Percentiles rank a stretch among this genome's conserved stretches.
These are phyloP conservation scores for Colletotrichum scovillei DNA, from an alignment of 2,329 filamentous ascomycete species.

Conservation along the genomic window DNA sequence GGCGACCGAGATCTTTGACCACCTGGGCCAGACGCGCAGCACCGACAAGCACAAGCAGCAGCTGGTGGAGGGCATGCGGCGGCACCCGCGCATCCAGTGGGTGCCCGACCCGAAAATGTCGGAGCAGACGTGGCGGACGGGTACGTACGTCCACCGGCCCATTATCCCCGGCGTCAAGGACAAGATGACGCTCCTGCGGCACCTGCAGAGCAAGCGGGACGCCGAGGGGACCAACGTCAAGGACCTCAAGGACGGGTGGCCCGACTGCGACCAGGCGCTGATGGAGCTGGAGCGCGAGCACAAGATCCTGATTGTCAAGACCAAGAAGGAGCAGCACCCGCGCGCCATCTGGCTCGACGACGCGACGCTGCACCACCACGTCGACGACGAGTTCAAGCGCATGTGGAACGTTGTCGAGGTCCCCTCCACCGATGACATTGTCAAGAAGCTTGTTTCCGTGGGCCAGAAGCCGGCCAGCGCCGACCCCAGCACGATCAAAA, in stretches of 20 bases:
- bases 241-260: slow-evolving; percentile 97
- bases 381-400: slow-evolving; percentile 84
- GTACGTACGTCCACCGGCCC: slow-evolving; percentile 86
- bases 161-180: slow-evolving; percentile 83
- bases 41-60: slow-evolving; percentile 70
- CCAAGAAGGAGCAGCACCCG: slow-evolving; percentile 91
- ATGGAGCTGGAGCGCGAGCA: slow-evolving; percentile 81
- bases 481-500: slow-evolving; percentile 71
- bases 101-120: slow-evolving; percentile 68
- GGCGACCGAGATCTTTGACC: slow-evolving; percentile 82
- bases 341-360: slow-evolving; percentile 92
- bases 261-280: slow-evolving; percentile 82
- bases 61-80: slow-evolving; percentile 76
- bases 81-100: slow-evolving; percentile 70
- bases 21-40: slow-evolving; percentile 77
- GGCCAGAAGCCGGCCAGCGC: slow-evolving; percentile 88
- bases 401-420: slow-evolving; percentile 87
- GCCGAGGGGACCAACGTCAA: slow-evolving; percentile 85
- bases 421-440: slow-evolving; percentile 80
- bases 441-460: slow-evolving; percentile 79
- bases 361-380: slow-evolving; percentile 76
- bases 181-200: slow-evolving; percentile 80
- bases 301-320: slow-evolving; percentile 85
- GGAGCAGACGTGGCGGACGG: slow-evolving; percentile 73
- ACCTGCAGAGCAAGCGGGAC: slow-evolving; percentile 84